These are phyloP conservation scores for Acer saccharum DNA, from an alignment of 345 rosid species.

Conservation along the genomic window DNA sequence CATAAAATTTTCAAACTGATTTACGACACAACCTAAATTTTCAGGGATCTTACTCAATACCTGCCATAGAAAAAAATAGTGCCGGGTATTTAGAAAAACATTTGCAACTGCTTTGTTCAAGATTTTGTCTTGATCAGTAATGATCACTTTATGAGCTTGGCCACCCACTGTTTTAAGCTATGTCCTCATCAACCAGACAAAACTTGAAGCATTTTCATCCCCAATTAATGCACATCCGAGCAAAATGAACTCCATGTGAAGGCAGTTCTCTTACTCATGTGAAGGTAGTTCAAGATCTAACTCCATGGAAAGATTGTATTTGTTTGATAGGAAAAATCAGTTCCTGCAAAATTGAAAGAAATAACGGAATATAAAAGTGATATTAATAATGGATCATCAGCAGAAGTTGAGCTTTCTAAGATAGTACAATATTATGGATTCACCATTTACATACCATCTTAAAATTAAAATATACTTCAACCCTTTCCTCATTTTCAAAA, in stretches of 20 bases:
- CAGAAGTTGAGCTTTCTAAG: not conserved
- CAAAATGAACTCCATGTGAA: slow-evolving; percentile 19
- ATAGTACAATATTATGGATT: not conserved
- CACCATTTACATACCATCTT: not conserved
- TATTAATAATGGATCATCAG: not conserved
- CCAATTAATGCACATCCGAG: slow-evolving; percentile 48
- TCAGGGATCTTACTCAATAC: slow-evolving; percentile 34
- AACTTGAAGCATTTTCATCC: slow-evolving; percentile 31
- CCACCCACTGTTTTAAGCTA: slow-evolving; percentile 44
- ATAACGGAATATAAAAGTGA: not conserved
- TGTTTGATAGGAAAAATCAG: not conserved
- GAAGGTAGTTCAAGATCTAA: slow-evolving; percentile 38
- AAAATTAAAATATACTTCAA: not conserved
- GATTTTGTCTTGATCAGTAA: slow-evolving; percentile 38
- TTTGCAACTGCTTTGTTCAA: slow-evolving; percentile 37
- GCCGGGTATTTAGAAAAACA: slow-evolving; percentile 37
- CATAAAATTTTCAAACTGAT: slow-evolving; percentile 32
- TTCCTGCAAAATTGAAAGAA: slow-evolving; percentile 20
- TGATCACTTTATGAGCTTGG: slow-evolving; percentile 38
- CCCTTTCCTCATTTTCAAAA: slow-evolving; percentile 4
- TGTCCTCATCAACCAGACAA: slow-evolving; percentile 40
- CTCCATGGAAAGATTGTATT: slow-evolving; percentile 26
- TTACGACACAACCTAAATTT: slow-evolving; percentile 19
- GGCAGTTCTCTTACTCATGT: slow-evolving; percentile 16
- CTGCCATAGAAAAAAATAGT: slow-evolving; percentile 49